Base-by-base conservation (phyloP, 768 basidiomycete genomes). In the Auriscalpium microsporum region DNA sequence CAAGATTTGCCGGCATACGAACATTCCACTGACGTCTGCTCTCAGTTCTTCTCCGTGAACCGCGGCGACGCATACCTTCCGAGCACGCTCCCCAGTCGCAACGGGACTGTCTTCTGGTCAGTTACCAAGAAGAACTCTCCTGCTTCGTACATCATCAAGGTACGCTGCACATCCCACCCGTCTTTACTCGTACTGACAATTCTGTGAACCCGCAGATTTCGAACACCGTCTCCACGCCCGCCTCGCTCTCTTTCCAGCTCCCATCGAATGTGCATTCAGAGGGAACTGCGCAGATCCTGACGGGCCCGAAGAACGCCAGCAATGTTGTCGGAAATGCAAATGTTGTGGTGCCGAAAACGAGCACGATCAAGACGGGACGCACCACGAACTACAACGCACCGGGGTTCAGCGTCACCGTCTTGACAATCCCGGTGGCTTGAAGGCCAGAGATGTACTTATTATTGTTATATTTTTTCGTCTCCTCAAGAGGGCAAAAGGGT, bases 21-120 rank as follows among this genome's bases (percentile, higher is more conserved):
- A 7, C 28, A 21, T 21, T 48, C 28, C 28, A 7, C 28, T 28
- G 28, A 23, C 21, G 19, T 7, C 10, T n/a, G 13, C 55, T 16
- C 19, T 14, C 58, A 86, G 84, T 72, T 87, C 37, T 86, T 86
- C 71, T 79, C 81, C 54, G 58, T 74, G n/a, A 82, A 85, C 64
- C 69, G 77, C 42, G 85, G 85, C 6, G 79, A 83, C 44, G 75
- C 76, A 60, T 86, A 83, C 61, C 64, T 86, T 1, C 80, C 84
- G 2, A 84, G 80, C 64, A 85, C 82, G 0, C 72, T 83, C 0
- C 83, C 84, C 0, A 67, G 55, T 36, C 50, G 58, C 1, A 63
- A 58, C 4, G 81, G 80, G 10, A 78, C 79, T 0, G 64, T 83
- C 2, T 76, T 80, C 67, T 87, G 85, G 85, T 83, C 82, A 56